Conservation (phyloP, 2,329 filamentous ascomycete species). For the Trichothecium roseum region DNA sequence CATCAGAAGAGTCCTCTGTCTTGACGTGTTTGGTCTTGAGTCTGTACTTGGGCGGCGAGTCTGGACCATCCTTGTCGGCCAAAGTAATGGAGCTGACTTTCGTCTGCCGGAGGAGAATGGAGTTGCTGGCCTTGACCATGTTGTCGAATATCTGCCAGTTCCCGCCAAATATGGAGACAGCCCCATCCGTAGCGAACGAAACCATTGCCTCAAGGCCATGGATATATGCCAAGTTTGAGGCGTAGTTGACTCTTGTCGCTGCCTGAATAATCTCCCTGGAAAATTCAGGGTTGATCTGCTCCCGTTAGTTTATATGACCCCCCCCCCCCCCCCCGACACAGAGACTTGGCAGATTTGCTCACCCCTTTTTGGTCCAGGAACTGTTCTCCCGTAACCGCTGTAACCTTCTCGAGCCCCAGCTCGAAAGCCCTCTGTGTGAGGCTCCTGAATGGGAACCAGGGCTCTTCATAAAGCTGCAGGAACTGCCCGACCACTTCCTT, state of each 20-base stretch:
- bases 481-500: constrained; percentile 63
- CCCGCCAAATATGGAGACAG: constrained; percentile 67
- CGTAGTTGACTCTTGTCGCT: constrained; percentile 88
- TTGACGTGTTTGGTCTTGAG: constrained; percentile 23
- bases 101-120: constrained; percentile 54
- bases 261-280: constrained; percentile 79
- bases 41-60: constrained; percentile 33
- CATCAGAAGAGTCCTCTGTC: constrained; percentile 4
- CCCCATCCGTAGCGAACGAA: constrained; percentile 80
- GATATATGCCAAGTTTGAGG: constrained; percentile 74
- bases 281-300: constrained; percentile 53
- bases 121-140: constrained; percentile 60
- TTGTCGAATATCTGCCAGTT: constrained; percentile 92
- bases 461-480: constrained; percentile 67
- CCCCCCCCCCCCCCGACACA: constrained; percentile 3
- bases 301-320: too few relatives aligned
- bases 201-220: constrained; percentile 87
- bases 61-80: constrained; percentile 26
- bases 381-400: constrained; percentile 62
- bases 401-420: constrained; percentile 55
- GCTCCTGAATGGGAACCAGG: constrained; percentile 75
- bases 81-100: constrained; percentile 52
- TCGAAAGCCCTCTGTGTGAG: constrained; percentile 59
- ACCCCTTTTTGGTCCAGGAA: constrained; percentile 57
- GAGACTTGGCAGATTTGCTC: constrained; percentile 5